phyloP scores from a whole-genome alignment of 2,329 filamentous ascomycete genomes.

The Pseudogymnoascus sp. region DNA sequence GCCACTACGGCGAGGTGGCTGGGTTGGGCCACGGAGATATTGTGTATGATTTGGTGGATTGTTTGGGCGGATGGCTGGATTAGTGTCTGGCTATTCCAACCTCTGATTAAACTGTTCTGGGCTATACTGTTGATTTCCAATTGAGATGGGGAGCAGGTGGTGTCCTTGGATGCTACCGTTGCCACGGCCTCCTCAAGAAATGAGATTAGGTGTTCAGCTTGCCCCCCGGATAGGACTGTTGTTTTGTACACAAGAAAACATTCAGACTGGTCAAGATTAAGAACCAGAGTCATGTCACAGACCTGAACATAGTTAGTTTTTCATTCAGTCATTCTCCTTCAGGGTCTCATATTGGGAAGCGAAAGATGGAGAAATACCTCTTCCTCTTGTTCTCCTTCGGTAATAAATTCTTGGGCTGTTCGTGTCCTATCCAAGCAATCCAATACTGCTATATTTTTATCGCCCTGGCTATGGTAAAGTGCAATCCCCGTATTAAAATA shows the following conservation, averaged over 20 bases:
- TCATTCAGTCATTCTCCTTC: neutral
- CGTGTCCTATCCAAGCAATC: neutral
- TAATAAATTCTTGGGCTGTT: neutral
- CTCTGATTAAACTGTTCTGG: neutral
- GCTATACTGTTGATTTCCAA: neutral
- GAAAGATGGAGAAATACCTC: neutral
- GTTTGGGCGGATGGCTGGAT: neutral
- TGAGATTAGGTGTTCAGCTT: neutral
- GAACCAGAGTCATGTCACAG: neutral
- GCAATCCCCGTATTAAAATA: neutral
- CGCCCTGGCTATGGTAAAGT: neutral
- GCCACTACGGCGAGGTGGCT: neutral
- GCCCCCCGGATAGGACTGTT: neutral
- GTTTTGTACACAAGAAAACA: neutral
- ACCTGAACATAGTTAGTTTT: neutral
- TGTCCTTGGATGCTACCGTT: neutral
- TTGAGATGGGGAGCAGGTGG: neutral
- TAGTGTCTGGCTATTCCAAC: neutral
- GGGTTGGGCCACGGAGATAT: neutral
- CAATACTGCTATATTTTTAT: neutral
- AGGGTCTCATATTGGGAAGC: neutral
- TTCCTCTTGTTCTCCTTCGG: neutral
- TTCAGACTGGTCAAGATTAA: neutral
- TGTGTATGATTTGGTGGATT: neutral
- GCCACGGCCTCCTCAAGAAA: neutral